Conservation (phyloP, 169 alveolate species). For the Haemoproteus tartakovskyi region DNA sequence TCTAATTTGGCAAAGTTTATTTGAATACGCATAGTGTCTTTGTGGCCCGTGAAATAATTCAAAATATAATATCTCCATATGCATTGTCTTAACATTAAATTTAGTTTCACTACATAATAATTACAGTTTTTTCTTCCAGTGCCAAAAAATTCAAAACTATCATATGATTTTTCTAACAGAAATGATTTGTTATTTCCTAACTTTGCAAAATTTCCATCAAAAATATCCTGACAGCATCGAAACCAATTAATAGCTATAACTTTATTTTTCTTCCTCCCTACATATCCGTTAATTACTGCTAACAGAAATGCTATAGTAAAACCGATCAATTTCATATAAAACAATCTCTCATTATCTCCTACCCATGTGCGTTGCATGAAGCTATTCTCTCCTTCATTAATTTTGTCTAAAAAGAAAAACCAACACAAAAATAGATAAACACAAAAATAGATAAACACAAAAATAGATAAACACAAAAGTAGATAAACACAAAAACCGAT, state of each 20-base stretch:
- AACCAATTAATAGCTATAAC: slow-evolving; percentile 51
- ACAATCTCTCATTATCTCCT: slow-evolving; percentile 48
- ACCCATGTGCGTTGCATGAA: too few species aligned
- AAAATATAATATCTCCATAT: slow-evolving; percentile 50
- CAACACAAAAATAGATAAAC: too few species aligned
- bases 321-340: slow-evolving; percentile 7
- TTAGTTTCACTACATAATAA: slow-evolving; percentile 34
- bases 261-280: slow-evolving; percentile 29
- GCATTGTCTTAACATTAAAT: slow-evolving; percentile 44
- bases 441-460: too few species aligned
- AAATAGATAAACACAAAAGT: too few species aligned
- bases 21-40: slow-evolving; percentile 30
- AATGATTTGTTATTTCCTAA: slow-evolving; percentile 55
- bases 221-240: slow-evolving; percentile 43
- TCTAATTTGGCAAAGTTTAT: slow-evolving; percentile 34
- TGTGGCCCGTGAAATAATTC: slow-evolving; percentile 15
- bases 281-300: slow-evolving; percentile 16
- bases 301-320: slow-evolving; percentile 5
- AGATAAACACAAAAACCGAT: too few species aligned
- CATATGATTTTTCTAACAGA: slow-evolving; percentile 54
- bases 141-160: slow-evolving; percentile 32
- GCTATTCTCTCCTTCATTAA: too few species aligned
- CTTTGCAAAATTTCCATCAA: slow-evolving; percentile 33
- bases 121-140: slow-evolving; percentile 61
- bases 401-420: too few species aligned